Base-by-base conservation (phyloP, 2,329 filamentous ascomycete species). In the Fusarium sororula region DNA sequence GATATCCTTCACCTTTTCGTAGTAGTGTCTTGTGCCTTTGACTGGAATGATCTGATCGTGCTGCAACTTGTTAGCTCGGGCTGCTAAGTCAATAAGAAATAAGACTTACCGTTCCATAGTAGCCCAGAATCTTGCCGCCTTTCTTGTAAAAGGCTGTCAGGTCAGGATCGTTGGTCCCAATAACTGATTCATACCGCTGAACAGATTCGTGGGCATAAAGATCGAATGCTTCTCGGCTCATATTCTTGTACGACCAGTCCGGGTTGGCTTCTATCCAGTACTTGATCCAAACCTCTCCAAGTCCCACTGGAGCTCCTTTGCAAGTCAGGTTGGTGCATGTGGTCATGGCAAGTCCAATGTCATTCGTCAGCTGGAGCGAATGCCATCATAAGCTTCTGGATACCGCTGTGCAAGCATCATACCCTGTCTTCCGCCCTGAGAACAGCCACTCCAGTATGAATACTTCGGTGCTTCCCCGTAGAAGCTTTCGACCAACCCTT, bases 21-120 rank as follows among this genome's bases (percentile, higher is more conserved):
- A 81, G 54, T 82, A 83, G 12, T 76, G 24, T 67, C 79, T 60
- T 1, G 74, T 78, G 5, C 63, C 71, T 3, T 54, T 35, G 0
- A 66, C 50, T 0, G 77, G 63, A 22, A 79, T 76, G 7, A 72
- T 15, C 2, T 62, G 45, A 44, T 80, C 77, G 7, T 61, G 58
- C 77, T 79, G 26, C 7, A 35, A 51, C 28, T n/a, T 51, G 22
- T 51, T 9, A 35, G 22, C 30, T 17, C 28, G 22, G 11, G 22
- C 4, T 30, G 35, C 15, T 38, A 45, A 11, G 47, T 2, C 1
- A 2, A 5, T 24, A 12, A 39, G 6, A 22, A 7, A 30, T 18
- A 2, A 3, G 7, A 56, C 67, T 54, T 47, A 74, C 73, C 10
- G 67, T 24, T 15, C 71, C 73, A 20, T 74, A 73, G 12, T 68